A percentile compares a stretch with the other conserved stretches of the same genome.
phyloP scores from a whole-genome alignment of 2,329 filamentous ascomycete genomes.

The Cladosporium sp. region DNA sequence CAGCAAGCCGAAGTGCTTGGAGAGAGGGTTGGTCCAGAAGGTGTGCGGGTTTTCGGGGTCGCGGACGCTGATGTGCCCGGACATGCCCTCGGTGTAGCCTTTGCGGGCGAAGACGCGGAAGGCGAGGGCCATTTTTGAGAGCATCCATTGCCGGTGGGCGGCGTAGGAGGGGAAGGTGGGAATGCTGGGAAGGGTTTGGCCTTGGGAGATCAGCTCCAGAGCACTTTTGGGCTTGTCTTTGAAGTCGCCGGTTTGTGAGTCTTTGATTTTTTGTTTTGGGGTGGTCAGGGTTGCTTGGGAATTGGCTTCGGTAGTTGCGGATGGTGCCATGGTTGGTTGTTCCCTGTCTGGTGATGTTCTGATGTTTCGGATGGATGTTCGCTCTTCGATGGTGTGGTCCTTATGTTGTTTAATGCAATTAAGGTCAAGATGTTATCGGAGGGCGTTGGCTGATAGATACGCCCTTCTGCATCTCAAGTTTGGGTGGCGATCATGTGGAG shows the following conservation, averaged over 20 bases:
- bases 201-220: slow-evolving; percentile 42
- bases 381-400: too few species aligned
- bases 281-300: slow-evolving; percentile 16
- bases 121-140: slow-evolving; percentile 60
- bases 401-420: neutral
- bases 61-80: slow-evolving; percentile 63
- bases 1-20: slow-evolving; percentile 61
- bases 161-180: slow-evolving; percentile 52
- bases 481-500: neutral
- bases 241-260: neutral
- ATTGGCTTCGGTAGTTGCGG: slow-evolving; percentile 20
- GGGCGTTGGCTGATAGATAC: neutral
- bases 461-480: neutral
- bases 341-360: neutral
- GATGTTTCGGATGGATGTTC: too few species aligned
- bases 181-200: slow-evolving; percentile 48
- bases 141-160: slow-evolving; percentile 59
- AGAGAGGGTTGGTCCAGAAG: slow-evolving; percentile 68
- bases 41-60: slow-evolving; percentile 59
- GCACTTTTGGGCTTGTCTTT: slow-evolving; percentile 28
- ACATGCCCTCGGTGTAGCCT: slow-evolving; percentile 65
- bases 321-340: slow-evolving; percentile 26
- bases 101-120: slow-evolving; percentile 65
- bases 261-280: neutral
- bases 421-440: neutral